Evolutionary conservation across 176 grass and related monocot genomes (phyloP).

Genomic region (Oryza brachyantha): DNA sequence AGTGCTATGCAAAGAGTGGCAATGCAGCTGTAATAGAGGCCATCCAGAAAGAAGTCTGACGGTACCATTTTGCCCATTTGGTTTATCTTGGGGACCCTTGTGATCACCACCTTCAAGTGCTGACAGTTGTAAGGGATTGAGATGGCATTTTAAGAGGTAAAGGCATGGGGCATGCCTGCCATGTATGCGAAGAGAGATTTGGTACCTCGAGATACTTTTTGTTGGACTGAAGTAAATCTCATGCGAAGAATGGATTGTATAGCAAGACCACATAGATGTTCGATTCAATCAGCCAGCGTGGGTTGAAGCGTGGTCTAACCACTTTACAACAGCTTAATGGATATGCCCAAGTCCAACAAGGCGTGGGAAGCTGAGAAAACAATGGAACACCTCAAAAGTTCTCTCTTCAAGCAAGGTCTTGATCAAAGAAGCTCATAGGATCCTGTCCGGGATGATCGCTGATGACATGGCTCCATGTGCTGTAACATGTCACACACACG

Average conservation of each 20-base stretch:
- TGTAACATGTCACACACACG: too few species aligned
- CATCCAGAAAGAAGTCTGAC: conserved; percentile 59
- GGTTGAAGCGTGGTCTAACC: conserved; percentile 61
- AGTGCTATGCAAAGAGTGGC: conserved; percentile 59
- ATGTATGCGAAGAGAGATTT: conserved; percentile 79
- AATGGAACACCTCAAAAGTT: conserved; percentile 57
- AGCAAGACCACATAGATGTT: conserved; percentile 55
- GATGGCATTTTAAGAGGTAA: too few species aligned
- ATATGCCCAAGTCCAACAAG: conserved; percentile 79
- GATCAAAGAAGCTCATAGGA: conserved; percentile 71
- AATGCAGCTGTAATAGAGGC: conserved; percentile 49
- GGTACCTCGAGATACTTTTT: too few species aligned
- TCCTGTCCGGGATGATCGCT: conserved; percentile 76
- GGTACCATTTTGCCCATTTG: conserved; percentile 61
- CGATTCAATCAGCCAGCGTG: conserved; percentile 48
- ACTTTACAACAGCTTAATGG: conserved; percentile 83
- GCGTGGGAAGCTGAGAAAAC: conserved; percentile 72
- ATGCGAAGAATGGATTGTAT: conserved; percentile 66
- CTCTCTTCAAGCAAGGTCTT: conserved; percentile 74
- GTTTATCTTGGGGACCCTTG: conserved; percentile 67
- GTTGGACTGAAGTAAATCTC: too few species aligned
- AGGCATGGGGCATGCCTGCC: conserved; percentile 75
- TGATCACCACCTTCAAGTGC: conserved; percentile 76
- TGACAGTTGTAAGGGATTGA: conserved; percentile 46
- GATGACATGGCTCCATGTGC: too few species aligned